Evolutionary conservation across 768 basidiomycete genomes (phyloP).

Genomic region (Dictyophora rubrovolvata): DNA sequence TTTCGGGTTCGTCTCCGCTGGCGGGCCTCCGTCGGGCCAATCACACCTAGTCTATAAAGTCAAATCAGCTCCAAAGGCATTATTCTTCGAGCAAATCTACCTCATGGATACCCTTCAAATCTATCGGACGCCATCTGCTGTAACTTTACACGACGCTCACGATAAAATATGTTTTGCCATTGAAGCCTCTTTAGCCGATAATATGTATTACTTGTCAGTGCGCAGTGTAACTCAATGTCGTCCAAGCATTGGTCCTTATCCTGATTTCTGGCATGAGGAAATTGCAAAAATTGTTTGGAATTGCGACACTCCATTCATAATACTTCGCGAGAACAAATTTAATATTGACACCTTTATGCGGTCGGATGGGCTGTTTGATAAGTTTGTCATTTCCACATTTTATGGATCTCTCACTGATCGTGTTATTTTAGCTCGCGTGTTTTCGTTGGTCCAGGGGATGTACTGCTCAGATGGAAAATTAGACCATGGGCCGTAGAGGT

Average conservation of each 20-base stretch:
- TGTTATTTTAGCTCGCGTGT: constrained; percentile 3
- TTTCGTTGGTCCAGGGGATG: not conserved
- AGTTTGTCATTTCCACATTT: constrained; percentile 3
- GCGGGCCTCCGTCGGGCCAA: not conserved
- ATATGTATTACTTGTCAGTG: not conserved
- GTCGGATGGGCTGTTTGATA: not conserved
- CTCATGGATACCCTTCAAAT: not conserved
- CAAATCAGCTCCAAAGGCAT: not conserved
- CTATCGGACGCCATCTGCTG: not conserved
- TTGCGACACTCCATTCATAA: not conserved
- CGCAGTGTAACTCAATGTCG: constrained; percentile 1
- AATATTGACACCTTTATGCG: not conserved
- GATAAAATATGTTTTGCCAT: constrained; percentile 1
- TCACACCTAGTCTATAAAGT: not conserved
- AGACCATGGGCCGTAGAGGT: not conserved
- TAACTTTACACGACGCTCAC: not conserved
- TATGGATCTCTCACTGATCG: not conserved
- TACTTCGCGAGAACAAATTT: not conserved
- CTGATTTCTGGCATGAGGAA: constrained; percentile 8
- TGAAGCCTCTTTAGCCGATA: not conserved
- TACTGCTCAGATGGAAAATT: constrained; percentile 3
- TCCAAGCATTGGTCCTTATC: not conserved
- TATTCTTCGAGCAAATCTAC: not conserved
- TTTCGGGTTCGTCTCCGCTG: not conserved
- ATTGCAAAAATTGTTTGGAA: constrained; percentile 3